Percentiles rank a stretch among this genome's conserved stretches.
Evolutionary conservation across 345 rosid species (phyloP).

Genomic region (Gossypium arboreum): DNA sequence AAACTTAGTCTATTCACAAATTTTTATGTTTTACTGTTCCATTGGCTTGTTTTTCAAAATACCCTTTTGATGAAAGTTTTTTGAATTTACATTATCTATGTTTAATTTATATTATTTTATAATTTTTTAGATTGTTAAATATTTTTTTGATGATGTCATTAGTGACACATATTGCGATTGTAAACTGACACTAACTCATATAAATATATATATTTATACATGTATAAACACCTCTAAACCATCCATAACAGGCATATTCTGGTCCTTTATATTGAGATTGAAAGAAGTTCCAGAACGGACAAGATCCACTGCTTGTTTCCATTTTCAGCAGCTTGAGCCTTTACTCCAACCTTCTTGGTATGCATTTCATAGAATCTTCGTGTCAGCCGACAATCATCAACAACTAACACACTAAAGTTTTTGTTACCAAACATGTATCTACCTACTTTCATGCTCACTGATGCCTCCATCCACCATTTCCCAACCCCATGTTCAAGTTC

Average conservation of each 20-base stretch:
- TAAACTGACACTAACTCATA: too few species aligned
- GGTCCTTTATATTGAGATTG: conserved; percentile 38
- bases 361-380: conserved; percentile 18
- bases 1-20: too few species aligned
- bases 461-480: not conserved
- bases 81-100: too few species aligned
- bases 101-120: too few species aligned
- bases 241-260: conserved; percentile 44
- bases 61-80: too few species aligned
- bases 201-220: not conserved
- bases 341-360: conserved; percentile 9
- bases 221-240: conserved; percentile 28
- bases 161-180: too few species aligned
- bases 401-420: conserved; percentile 28
- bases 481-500: not conserved
- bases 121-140: too few species aligned
- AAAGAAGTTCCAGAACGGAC: conserved; percentile 22
- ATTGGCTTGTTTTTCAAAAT: too few species aligned
- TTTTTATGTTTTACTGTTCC: too few species aligned
- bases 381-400: conserved; percentile 25
- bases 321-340: conserved; percentile 20
- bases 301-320: conserved; percentile 37
- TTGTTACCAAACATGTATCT: not conserved
- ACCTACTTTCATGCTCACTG: not conserved
- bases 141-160: too few species aligned